Conservation (phyloP, 352 stramenopile species). For the Pythium rishiriense region DNA sequence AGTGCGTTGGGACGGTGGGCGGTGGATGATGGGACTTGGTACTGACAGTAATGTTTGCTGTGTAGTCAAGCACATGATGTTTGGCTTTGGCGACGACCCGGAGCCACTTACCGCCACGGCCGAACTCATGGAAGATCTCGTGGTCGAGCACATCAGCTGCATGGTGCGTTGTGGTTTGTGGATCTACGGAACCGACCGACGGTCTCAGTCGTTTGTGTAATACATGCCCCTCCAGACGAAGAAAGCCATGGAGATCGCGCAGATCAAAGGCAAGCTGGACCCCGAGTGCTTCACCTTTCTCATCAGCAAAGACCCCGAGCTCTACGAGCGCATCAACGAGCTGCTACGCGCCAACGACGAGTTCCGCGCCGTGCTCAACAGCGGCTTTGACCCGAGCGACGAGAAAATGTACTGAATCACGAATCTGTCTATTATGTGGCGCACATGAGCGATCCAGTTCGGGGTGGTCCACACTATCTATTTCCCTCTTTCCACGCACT, state of each 20-base stretch:
- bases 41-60: neutral
- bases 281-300: constrained; percentile 89
- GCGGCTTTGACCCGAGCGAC: constrained; percentile 85
- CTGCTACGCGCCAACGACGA: constrained; percentile 85
- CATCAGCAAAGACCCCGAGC: constrained; percentile 85
- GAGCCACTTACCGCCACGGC: constrained; percentile 74
- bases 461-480: constrained; percentile 14
- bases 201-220: too few species aligned
- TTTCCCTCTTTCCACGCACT: neutral
- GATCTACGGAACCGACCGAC: too few species aligned
- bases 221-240: too few species aligned
- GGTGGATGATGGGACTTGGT: neutral
- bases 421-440: neutral
- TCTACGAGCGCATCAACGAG: constrained; percentile 80
- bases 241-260: constrained; percentile 79
- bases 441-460: neutral
- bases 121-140: constrained; percentile 85
- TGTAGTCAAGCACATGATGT: constrained; percentile 91
- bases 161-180: constrained; percentile 56
- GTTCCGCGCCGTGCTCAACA: constrained; percentile 84
- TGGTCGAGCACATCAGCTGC: constrained; percentile 77
- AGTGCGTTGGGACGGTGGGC: constrained; percentile 61
- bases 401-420: constrained; percentile 80
- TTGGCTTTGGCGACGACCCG: constrained; percentile 79
- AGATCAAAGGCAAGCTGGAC: constrained; percentile 85